phyloP scores from a whole-genome alignment of 2,329 filamentous ascomycete genomes.

The Huntiella savannae region DNA sequence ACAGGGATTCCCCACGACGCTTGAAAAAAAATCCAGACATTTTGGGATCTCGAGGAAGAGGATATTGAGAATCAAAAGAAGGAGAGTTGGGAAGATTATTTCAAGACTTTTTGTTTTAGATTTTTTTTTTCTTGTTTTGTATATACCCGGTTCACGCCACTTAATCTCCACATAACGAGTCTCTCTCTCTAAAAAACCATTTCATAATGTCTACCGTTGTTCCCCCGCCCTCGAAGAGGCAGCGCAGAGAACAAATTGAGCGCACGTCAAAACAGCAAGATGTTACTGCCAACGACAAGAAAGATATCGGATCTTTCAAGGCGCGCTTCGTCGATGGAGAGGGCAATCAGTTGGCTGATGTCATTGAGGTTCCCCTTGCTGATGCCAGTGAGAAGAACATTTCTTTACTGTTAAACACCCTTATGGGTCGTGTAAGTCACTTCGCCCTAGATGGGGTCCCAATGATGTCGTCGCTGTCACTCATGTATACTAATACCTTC shows the following conservation, averaged over 20 bases:
- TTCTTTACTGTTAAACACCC: slow-evolving; percentile 66
- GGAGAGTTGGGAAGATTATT: not conserved
- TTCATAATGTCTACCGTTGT: slow-evolving; percentile 54
- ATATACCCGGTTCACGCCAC: not conserved
- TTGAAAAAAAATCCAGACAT: slow-evolving; percentile 5
- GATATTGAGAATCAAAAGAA: not conserved
- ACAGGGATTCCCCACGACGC: slow-evolving; percentile 4
- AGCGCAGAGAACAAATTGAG: slow-evolving; percentile 56
- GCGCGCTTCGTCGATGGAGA: slow-evolving; percentile 76
- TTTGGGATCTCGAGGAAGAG: not conserved
- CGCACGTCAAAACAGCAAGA: slow-evolving; percentile 58
- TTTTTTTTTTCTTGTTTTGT: not conserved
- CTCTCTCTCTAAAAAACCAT: not conserved
- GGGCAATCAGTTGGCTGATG: slow-evolving; percentile 50
- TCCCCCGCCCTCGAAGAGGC: slow-evolving; percentile 76
- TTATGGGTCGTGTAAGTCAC: slow-evolving; percentile 49
- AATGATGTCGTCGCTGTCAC: not conserved
- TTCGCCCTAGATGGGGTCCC: not conserved
- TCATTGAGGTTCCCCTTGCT: slow-evolving; percentile 56
- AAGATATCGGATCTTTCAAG: slow-evolving; percentile 56
- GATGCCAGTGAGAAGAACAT: slow-evolving; percentile 81
- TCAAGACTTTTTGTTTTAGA: not conserved
- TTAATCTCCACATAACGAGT: not conserved
- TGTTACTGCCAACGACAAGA: slow-evolving; percentile 46
- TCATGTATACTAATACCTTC: not conserved